These are phyloP conservation scores for Themeda triandra DNA, from an alignment of 176 grass and related monocot genomes.

Conservation along the genomic window DNA sequence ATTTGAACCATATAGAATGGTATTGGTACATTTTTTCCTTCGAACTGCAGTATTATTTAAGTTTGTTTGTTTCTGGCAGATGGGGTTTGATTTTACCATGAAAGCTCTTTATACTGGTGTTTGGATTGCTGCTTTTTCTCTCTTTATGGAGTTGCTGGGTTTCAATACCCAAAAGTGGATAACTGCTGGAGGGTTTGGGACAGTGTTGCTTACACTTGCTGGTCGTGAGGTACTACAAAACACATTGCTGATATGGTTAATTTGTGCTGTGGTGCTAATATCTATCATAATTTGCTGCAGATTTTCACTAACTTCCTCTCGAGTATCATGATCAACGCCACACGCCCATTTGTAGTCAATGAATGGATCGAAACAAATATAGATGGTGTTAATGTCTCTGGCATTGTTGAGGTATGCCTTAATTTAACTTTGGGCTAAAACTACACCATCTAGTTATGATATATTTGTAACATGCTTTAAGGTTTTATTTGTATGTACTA, in stretches of 20 bases:
- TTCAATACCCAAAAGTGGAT: conserved; percentile 98
- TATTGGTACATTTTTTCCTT: background rate
- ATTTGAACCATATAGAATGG: background rate
- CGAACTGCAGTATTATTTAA: conserved; percentile 1
- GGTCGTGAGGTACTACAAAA: conserved; percentile 77
- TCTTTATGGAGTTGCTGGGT: conserved; percentile 97
- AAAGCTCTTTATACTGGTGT: conserved; percentile 91
- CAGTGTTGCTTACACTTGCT: conserved; percentile 95
- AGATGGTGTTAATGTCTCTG: conserved; percentile 93
- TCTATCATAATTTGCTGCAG: conserved; percentile 33
- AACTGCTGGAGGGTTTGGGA: conserved; percentile 96
- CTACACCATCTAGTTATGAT: background rate
- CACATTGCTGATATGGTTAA: conserved; percentile 3
- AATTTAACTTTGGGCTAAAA: background rate
- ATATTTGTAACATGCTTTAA: conserved; percentile 5
- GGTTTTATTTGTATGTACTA: background rate
- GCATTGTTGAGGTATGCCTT: conserved; percentile 74
- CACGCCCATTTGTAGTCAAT: conserved; percentile 86
- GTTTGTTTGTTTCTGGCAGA: conserved; percentile 59
- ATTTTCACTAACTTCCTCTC: conserved; percentile 99
- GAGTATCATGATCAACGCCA: conserved; percentile 98
- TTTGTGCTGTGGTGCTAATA: conserved; percentile 15
- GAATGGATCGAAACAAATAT: conserved; percentile 95
- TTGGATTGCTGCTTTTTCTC: conserved; percentile 84
- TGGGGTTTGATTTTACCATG: conserved; percentile 86